phyloP scores from a whole-genome alignment of 2,329 filamentous ascomycete species.

The Ceratocystis albifundus region DNA sequence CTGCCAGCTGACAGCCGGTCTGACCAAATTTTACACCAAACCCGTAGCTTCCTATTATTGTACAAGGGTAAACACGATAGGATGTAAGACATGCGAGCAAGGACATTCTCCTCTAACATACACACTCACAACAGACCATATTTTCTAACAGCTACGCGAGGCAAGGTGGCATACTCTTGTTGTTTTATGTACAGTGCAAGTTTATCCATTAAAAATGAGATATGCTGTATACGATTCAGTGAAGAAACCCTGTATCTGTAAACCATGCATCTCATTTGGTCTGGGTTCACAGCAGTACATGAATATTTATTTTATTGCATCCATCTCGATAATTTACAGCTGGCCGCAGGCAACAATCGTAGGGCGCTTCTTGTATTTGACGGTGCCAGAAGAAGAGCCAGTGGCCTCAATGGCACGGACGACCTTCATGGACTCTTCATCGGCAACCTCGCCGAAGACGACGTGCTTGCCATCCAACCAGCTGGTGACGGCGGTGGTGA shows the following conservation, averaged over 20 bases:
- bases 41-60: no score
- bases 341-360: slow-evolving; percentile 46
- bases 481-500: slow-evolving; percentile 82
- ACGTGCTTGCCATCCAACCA: slow-evolving; percentile 79
- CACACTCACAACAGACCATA: not conserved
- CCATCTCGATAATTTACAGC: slow-evolving; percentile 21
- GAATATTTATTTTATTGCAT: slow-evolving; percentile 3
- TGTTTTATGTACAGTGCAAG: no score
- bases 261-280: not conserved
- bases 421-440: slow-evolving; percentile 38
- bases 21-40: no score
- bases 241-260: not conserved
- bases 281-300: not conserved
- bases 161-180: not conserved
- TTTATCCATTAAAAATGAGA: no score
- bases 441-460: slow-evolving; percentile 66
- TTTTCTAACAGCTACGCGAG: not conserved
- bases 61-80: no score
- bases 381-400: slow-evolving; percentile 43
- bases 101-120: not conserved
- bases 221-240: no score
- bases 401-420: slow-evolving; percentile 53
- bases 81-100: no score
- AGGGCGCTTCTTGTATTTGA: slow-evolving; percentile 47
- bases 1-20: not conserved